phyloP scores from a whole-genome alignment of 176 grass and related monocot species.

The Thinopyrum elongatum region DNA sequence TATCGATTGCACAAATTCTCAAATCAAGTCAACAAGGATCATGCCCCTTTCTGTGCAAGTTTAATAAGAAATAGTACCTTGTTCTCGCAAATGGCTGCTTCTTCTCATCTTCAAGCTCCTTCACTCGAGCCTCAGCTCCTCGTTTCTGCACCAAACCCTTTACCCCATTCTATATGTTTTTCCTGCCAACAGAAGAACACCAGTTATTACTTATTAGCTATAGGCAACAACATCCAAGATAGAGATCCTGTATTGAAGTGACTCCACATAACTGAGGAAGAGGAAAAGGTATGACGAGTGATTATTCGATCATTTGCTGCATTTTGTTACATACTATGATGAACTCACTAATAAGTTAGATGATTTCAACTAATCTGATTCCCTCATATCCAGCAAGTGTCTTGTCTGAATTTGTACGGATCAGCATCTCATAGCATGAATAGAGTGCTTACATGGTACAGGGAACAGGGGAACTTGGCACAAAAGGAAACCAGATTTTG shows the following conservation, averaged over 20 bases:
- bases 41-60: not conserved
- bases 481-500: not conserved
- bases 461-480: not conserved
- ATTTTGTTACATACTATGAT: not conserved
- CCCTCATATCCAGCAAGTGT: not conserved
- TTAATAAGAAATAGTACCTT: slow-evolving; percentile 41
- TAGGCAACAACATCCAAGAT: not conserved
- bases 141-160: slow-evolving; percentile 87
- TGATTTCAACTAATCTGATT: not conserved
- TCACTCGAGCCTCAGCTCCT: slow-evolving; percentile 58
- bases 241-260: not conserved
- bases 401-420: not conserved
- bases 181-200: slow-evolving; percentile 41
- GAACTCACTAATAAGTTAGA: not conserved
- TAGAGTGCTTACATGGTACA: not conserved
- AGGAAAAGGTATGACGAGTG: not conserved
- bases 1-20: not conserved
- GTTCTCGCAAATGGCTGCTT: slow-evolving; percentile 79
- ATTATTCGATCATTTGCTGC: not conserved
- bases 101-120: slow-evolving; percentile 75
- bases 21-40: not conserved
- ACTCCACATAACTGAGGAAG: not conserved
- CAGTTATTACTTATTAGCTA: slow-evolving; percentile 17
- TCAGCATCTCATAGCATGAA: not conserved
- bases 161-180: slow-evolving; percentile 86